Conservation (phyloP, 371 early-diverging fungal species). For the Actinomucor elegans region DNA sequence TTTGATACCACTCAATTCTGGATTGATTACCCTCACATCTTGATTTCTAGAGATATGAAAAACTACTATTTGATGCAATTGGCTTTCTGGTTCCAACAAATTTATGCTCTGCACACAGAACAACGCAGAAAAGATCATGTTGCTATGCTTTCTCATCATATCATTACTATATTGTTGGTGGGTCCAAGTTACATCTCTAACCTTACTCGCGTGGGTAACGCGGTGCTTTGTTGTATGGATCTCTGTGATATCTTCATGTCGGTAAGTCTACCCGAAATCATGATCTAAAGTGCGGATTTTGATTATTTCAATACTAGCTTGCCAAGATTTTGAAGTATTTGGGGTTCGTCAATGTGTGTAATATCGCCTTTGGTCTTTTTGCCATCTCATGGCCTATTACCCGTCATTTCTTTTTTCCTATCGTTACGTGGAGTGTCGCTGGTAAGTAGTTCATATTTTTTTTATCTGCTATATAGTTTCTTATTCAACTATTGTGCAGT, state of each 20-base stretch:
- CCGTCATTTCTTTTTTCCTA: slow-evolving; percentile 60
- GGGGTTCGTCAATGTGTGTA: slow-evolving; percentile 52
- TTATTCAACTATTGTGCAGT: slow-evolving; percentile 15
- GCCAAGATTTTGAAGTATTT: slow-evolving; percentile 76
- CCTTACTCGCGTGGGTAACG: slow-evolving; percentile 71
- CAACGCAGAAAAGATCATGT: slow-evolving; percentile 71
- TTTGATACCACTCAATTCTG: slow-evolving; percentile 59
- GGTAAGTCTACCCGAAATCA: slow-evolving; percentile 22
- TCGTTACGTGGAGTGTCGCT: slow-evolving; percentile 48
- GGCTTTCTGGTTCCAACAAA: slow-evolving; percentile 75
- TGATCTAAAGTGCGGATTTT: not conserved
- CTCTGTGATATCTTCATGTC: slow-evolving; percentile 75
- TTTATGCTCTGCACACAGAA: slow-evolving; percentile 66
- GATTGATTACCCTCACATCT: slow-evolving; percentile 62
- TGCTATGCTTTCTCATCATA: slow-evolving; percentile 73
- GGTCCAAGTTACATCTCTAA: slow-evolving; percentile 63
- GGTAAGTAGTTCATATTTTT: slow-evolving; percentile 7
- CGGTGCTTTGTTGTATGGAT: slow-evolving; percentile 74
- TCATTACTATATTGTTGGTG: slow-evolving; percentile 61
- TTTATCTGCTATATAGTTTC: too few relatives aligned
- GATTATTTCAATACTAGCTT: slow-evolving; percentile 11
- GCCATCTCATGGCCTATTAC: slow-evolving; percentile 74
- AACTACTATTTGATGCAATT: slow-evolving; percentile 73
- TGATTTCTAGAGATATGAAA: slow-evolving; percentile 52
- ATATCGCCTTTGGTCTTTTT: slow-evolving; percentile 71